phyloP scores from a whole-genome alignment of 139 green algal species.

The Trebouxia sp. region DNA sequence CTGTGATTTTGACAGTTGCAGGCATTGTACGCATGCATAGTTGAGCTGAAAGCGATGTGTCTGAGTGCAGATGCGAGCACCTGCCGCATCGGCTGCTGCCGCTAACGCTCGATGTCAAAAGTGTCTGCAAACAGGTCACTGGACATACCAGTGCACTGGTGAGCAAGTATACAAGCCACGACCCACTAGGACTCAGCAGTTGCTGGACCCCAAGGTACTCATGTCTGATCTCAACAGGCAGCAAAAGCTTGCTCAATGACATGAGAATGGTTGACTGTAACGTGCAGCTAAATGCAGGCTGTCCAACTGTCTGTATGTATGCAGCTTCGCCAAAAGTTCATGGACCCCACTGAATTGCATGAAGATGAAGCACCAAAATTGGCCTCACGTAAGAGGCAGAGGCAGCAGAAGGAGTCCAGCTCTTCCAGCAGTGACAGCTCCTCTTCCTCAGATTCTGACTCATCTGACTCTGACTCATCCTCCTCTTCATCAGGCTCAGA shows the following conservation, averaged over 20 bases:
- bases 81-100: constrained; percentile 6
- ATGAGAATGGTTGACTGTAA: background rate
- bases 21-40: too few species aligned
- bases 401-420: constrained; percentile 25
- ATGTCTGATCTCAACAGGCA: background rate
- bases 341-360: constrained; percentile 52
- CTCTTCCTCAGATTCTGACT: constrained; percentile 29
- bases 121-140: constrained; percentile 66
- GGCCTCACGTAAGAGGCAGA: constrained; percentile 27
- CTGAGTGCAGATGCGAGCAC: background rate
- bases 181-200: constrained; percentile 73
- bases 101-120: constrained; percentile 42
- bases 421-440: too few species aligned
- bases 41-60: too few species aligned
- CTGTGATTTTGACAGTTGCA: background rate
- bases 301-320: background rate
- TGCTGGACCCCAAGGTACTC: constrained; percentile 63
- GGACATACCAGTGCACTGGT: constrained; percentile 79
- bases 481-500: constrained; percentile 30
- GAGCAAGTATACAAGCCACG: constrained; percentile 58
- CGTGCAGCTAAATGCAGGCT: background rate
- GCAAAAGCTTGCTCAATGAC: constrained; percentile 9
- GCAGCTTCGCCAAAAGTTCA: constrained; percentile 47
- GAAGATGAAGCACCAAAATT: constrained; percentile 43
- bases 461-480: constrained; percentile 28